Evolutionary conservation across 208 protist genomes (phyloP), one percentile per base, ranked within the genome.

Genomic region (Vickermania spadyakhi): DNA sequence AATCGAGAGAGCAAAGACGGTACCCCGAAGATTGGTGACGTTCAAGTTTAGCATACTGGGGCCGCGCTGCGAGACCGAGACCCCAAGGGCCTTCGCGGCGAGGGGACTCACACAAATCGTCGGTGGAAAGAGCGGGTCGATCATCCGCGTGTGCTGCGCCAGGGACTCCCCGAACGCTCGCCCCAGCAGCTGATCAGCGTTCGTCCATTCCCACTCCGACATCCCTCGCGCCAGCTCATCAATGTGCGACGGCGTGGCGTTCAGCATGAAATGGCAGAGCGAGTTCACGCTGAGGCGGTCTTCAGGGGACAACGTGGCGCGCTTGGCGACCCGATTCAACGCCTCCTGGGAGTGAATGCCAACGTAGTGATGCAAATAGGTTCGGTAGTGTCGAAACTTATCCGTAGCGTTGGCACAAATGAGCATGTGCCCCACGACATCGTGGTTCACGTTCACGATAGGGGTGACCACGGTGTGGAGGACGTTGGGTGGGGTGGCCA

Each of bases 121-220:
- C 13, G 71, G 72, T 18, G 82, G 84, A 52, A 90, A 93, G 21
- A 81, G 28, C 1, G 81, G 74, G 69, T 89, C 88, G 3, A 91
- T 75, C 7, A 70, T 27, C 23, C 75, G 73, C 53, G 73, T 62
- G 60, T 89, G 77, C 28, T 54, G 42, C 22, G 57, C 62, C 23
- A 62, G 61, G 27, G 68, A 70, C 28, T 67, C 76, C 14, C 81
- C 76, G 13, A 95, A 54, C 2, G 74, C 78, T 14, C 76, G 72
- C 49, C 81, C 84, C 4, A 92, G 66, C 41, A 95, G 66, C 53
- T 89, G 85, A 50, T 95, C 83, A 28, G 79, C 76, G 55, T 75
- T 91, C 0, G 88, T 93, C 85, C 88, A 95, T 68, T 95, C 88
- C 88, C 88, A 95, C 45, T 91, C 85, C 58, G 80, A 60, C 88